Conservation (phyloP, 495 filamentous ascomycete genomes). For the Aspergillus homomorphus region DNA sequence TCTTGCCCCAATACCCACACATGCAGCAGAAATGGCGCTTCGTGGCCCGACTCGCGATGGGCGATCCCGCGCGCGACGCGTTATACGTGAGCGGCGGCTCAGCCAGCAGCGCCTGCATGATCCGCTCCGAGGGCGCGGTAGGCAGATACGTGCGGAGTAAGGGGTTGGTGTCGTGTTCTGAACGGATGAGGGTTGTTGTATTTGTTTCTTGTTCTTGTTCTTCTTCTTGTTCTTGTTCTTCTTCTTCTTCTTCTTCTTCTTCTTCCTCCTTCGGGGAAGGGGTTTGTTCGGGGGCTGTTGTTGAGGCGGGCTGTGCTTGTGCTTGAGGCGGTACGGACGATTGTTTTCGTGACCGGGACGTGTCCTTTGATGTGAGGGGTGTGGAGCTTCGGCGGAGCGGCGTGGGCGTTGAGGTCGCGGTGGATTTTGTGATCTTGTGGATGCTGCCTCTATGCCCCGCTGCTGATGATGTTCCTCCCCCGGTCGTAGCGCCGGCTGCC, state of each 20-base stretch:
- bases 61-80: slow-evolving; percentile 63
- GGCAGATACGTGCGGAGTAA: slow-evolving; percentile 63
- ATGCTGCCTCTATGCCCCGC: slow-evolving; percentile 18
- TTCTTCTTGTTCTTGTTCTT: slow-evolving; percentile 7
- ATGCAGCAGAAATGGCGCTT: slow-evolving; percentile 76
- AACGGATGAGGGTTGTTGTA: slow-evolving; percentile 34
- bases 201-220: slow-evolving; percentile 31
- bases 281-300: slow-evolving; percentile 12
- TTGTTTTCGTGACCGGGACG: slow-evolving; percentile 9
- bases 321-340: slow-evolving; percentile 14
- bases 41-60: slow-evolving; percentile 48
- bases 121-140: slow-evolving; percentile 58
- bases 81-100: slow-evolving; percentile 77
- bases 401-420: slow-evolving; percentile 3
- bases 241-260: slow-evolving; percentile 14
- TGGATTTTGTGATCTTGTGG: slow-evolving; percentile 23
- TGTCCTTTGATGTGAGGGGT: slow-evolving; percentile 22
- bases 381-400: slow-evolving; percentile 33
- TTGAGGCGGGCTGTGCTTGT: slow-evolving; percentile 18
- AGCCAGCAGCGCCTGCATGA: slow-evolving; percentile 64
- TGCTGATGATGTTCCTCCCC: too few species aligned
- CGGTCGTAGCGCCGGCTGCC: neutral
- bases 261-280: slow-evolving; percentile 23
- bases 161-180: slow-evolving; percentile 55
- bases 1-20: slow-evolving; percentile 90